Evolutionary conservation across 2,329 filamentous ascomycete species (phyloP), one percentile per base, ranked within the genome.

Genomic region (Pezicula rhizophila): DNA sequence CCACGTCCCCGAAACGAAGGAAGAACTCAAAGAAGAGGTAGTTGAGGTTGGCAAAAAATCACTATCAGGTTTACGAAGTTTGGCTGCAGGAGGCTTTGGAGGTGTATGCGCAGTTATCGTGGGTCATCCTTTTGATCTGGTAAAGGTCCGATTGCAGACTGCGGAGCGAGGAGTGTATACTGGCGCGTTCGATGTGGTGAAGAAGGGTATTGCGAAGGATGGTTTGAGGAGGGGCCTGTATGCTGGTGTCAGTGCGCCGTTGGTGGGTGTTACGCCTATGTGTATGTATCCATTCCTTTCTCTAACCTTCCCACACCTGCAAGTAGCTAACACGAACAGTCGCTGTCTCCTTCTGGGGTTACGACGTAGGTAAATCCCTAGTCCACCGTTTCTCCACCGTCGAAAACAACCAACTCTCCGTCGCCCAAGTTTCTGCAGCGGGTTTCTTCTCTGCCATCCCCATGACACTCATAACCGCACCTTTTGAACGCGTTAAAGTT

Each of bases 401-500:
- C 50, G 74, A 83, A 57, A 82, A 89, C 68, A 74, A 79, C 46
- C 80, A 84, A 59, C 89, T 88, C 71, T 82, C 84, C 51, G 90
- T 96, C 64, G 86, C 76, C 39, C 93, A 99, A 69, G 84, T 95
- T 70, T 93, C 89, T 31, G 80, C 89, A 33, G 93, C 93, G 12
- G 93, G 93, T 56, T 96, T 96, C 81, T 95, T 99, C 80, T 95
- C 89, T 64, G 93, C 93, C 52, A 87, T 99, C 52, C 93, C 93
- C 63, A 95, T 95, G 89, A 99, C 93, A 4, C 72, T 89, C 69
- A 96, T 99, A 73, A 97, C 93, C n/a, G 93, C 93, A 4, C 93
- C 93, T 52, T 97, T 99, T 67, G 93, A 99, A 78, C 92, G 93
- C 64, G 90, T 99, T 60, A 99, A 99, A 73, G 92, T 99, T 48